Percentiles rank a stretch among this genome's conserved stretches.
Conservation (phyloP, 306 rosid species). For the Crataegus laevigata region DNA sequence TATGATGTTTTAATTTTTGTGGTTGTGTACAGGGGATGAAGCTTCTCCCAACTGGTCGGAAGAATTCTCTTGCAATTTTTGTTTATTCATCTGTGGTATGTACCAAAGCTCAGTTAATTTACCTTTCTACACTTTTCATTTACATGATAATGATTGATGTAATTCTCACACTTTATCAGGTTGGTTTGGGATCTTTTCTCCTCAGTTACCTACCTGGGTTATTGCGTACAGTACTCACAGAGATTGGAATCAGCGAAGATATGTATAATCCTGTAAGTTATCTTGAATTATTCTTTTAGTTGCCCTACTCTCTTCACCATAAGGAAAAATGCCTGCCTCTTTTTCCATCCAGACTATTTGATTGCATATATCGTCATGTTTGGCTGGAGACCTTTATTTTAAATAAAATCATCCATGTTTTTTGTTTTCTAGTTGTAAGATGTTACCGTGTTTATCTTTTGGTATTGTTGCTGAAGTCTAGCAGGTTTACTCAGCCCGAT, state of each 20-base stretch:
- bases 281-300: slow-evolving; percentile 27
- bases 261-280: slow-evolving; percentile 94
- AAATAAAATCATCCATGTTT: neutral
- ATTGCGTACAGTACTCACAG: slow-evolving; percentile 47
- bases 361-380: neutral
- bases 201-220: slow-evolving; percentile 67
- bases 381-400: neutral
- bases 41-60: slow-evolving; percentile 94
- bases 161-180: slow-evolving; percentile 36
- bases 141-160: slow-evolving; percentile 9
- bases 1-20: slow-evolving; percentile 16
- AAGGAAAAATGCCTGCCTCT: neutral
- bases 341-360: neutral
- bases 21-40: slow-evolving; percentile 73
- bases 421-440: neutral
- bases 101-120: slow-evolving; percentile 21
- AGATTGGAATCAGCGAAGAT: slow-evolving; percentile 78
- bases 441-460: neutral
- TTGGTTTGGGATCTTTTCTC: slow-evolving; percentile 73
- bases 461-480: neutral
- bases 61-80: slow-evolving; percentile 67
- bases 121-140: slow-evolving; percentile 4
- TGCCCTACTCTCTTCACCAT: slow-evolving; percentile 12
- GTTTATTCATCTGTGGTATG: slow-evolving; percentile 68
- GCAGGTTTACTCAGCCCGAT: neutral